Percentiles rank a stretch among this genome's conserved stretches.
These are phyloP conservation scores for Wickerhamomyces tratensis DNA, from an alignment of 805 yeast genomes.

Conservation along the genomic window DNA sequence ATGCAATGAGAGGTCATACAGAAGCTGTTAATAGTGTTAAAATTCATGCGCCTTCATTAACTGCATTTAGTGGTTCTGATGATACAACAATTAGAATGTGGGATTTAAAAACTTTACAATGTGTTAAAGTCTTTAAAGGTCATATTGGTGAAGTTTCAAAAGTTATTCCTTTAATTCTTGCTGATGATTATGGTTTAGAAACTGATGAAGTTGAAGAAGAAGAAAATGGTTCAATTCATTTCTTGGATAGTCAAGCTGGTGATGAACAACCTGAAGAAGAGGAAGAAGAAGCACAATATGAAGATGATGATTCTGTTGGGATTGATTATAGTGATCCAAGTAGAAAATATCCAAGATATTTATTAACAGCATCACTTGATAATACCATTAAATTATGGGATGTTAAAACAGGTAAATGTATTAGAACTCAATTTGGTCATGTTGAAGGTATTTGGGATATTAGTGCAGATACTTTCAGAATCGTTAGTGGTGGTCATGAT, in stretches of 20 bases:
- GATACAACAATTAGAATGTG: conserved; percentile 92
- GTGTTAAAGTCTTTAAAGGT: conserved; percentile 71
- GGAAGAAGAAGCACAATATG: conserved; percentile 13
- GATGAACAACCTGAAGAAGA: conserved; percentile 9
- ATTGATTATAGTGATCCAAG: conserved; percentile 17
- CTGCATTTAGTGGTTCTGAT: conserved; percentile 82
- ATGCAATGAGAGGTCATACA: conserved; percentile 85
- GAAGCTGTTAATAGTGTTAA: conserved; percentile 90
- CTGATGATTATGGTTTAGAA: conserved; percentile 46
- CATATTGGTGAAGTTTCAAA: conserved; percentile 94
- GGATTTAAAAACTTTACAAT: conserved; percentile 76
- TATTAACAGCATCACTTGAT: conserved; percentile 81
- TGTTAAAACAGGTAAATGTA: conserved; percentile 74
- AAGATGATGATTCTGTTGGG: conserved; percentile 10
- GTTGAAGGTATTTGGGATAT: conserved; percentile 98
- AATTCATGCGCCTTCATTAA: conserved; percentile 68
- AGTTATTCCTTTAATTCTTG: conserved; percentile 75
- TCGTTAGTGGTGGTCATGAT: conserved; percentile 93
- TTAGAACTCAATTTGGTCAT: conserved; percentile 94
- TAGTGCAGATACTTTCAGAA: conserved; percentile 91
- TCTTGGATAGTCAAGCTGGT: conserved; percentile 1
- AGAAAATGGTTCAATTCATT: conserved; percentile 1
- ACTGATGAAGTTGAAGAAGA: conserved; percentile 26
- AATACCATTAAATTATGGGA: conserved; percentile 94
- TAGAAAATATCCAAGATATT: conserved; percentile 62